Base-by-base conservation (phyloP, 306 rosid genomes). In the Urtica urens region DNA sequence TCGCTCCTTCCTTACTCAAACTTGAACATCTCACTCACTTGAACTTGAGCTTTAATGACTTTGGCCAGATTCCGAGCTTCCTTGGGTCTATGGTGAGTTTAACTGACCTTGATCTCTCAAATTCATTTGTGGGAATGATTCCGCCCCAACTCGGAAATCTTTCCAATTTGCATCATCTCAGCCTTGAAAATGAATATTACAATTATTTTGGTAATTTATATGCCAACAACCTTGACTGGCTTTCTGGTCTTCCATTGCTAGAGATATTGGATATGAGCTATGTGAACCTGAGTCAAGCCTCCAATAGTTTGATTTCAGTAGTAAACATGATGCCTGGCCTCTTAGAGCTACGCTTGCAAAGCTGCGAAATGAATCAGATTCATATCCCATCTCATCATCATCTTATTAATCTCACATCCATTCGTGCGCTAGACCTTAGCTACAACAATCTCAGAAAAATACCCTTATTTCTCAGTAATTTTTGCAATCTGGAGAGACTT, bases 121-220 rank as follows among this genome's bases (percentile, higher is more conserved):
- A 1, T 1, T 15, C 60, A 0, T 52, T 57, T 9, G 3, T 2
- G 0, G 66, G 75, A 16, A 2, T 3, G 13, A 45, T 56, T 2
- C 69, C 65, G 5, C 45, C 37, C 21, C 60, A 62, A 7, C 41
- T 68, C 0, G 69, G 69, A 11, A 62, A 55, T 30, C 65, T 61
- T 21, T 56, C 74, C 0, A 35, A 9, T 14, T 31, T 62, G 26
- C 23, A 7, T 3, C 10, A 0, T 9, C 57, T 58, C 19, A 22
- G 5, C 14, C 20, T 65, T 1, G 5, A 24, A 41, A 53, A 42
- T 48, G 16, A 1, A 15, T n/a, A n/a, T n/a, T n/a, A n/a, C n/a
- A n/a, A n/a, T n/a, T n/a, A n/a, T n/a, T n/a, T n/a, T n/a, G 10
- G 1, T 1, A 9, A 2, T 9, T 6, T 57, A 4, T 57, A 20